Evolutionary conservation across 768 basidiomycete genomes (phyloP), one percentile per base, ranked within the genome.

Genomic region (Terana coerulea): DNA sequence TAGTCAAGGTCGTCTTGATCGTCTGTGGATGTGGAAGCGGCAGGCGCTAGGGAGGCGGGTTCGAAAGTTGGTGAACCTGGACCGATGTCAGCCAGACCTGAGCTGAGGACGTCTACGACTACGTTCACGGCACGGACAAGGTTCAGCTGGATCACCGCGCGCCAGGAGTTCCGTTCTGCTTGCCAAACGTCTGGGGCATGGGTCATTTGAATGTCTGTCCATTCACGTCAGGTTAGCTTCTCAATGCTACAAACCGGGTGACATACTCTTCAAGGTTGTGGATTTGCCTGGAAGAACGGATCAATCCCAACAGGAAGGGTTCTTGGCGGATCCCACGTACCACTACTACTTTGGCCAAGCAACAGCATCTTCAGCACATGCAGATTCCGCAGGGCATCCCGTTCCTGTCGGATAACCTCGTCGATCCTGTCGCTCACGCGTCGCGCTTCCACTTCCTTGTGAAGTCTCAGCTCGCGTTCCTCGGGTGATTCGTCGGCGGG

Each of bases 91-190:
- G 30, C 26, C 10, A 83, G 66, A 42, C 83, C 84, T 3, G 72
- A 67, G 55, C 80, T 73, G 42, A 91, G 66, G 49, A 79, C 74
- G 45, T 78, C 75, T 51, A 88, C 76, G 51, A 91, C 81, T 51
- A 71, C 70, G 35, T 80, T 82, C 56, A 89, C 77, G 31, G 85
- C 83, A 45, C 79, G 82, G 29, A 91, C 80, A 56, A 91, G 76
- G 66, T 91, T 91, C 49, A 91, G 82, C 54, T 88, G 88, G 15
- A 91, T 78, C 50, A 91, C 83, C 0, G 81, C 72, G 21, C 85
- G 80, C 89, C 89, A 91, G 37, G 84, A 81, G 17, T 75, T 69
- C 24, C 88, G 83, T 61, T 91, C 89, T 41, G 72, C 71, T 47
- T 73, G 73, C 85, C 86, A 90, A 54, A 79, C 79, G 1, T 75